Evolutionary conservation across 495 filamentous ascomycete species (phyloP), one percentile per base, ranked within the genome.

Genomic region (Penicillium herquei): DNA sequence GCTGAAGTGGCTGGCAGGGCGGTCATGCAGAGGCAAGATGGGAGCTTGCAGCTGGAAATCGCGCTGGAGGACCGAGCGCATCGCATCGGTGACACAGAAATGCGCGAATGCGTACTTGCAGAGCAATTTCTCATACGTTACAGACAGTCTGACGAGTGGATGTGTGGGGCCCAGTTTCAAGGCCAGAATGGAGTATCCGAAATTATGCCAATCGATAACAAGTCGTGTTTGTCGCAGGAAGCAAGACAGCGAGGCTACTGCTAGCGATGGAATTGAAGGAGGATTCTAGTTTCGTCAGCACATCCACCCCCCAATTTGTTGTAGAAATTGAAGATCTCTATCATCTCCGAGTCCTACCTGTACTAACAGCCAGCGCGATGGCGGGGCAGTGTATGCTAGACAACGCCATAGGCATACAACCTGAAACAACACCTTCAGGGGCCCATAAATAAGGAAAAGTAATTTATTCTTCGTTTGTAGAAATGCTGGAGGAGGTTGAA

Each of bases 131-230:
- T 98, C 94, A 68, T 96, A 96, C 63, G 82, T 77, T 45, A 82
- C 83, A 3, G 91, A 87, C 16, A 93, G 62, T 51, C 60, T 75
- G 13, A 97, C 92, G 7, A 98, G 78, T 0, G 89, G 90, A 67
- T 96, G 93, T 7, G 51, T 53, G 42, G 69, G 55, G 14, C 80
- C 70, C 39, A 85, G 65, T 74, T 90, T 82, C 65, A 89, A 62
- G 61, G 89, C 84, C 5, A 99, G 84, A 54, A 98, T 93, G n/a
- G 89, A 92, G 79, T 90, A 96, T 57, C 94, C 93, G 70, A 96
- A 96, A 70, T 99, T 99, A 76, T 99, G 94, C 94, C 94, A 99
- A 72, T 99, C 94, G 53, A 98, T 91, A 35, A 97, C 79, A 3
- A 97, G 82, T 52, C 80, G 81, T 21, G 89, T 93, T 55, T 90